Evolutionary conservation across 257 asterid species (phyloP).

Genomic region (Paraleonurus japonicus): DNA sequence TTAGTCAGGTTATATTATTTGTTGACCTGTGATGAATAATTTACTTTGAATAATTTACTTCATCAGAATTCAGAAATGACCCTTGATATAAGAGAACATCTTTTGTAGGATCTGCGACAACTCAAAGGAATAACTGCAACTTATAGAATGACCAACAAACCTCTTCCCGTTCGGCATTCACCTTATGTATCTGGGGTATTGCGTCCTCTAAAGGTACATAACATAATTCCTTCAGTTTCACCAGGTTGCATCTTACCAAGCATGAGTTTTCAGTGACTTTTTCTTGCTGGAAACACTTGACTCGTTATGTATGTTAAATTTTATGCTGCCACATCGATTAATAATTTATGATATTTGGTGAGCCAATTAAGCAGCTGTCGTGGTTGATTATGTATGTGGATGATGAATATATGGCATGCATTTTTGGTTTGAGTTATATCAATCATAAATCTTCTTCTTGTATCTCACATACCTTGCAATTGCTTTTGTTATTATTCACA

Average conservation of each 20-base stretch:
- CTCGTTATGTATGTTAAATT: neutral
- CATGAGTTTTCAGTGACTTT: neutral
- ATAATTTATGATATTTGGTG: neutral
- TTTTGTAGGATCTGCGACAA: conserved; percentile 81
- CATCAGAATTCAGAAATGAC: too few species aligned
- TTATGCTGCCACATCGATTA: neutral
- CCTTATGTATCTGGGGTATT: conserved; percentile 77
- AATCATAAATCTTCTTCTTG: neutral
- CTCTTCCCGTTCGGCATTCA: conserved; percentile 95
- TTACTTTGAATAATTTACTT: conserved; percentile 21
- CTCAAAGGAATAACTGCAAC: conserved; percentile 95
- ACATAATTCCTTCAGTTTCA: conserved; percentile 20
- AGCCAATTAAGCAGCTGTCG: neutral
- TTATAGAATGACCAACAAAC: conserved; percentile 94
- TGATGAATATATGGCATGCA: conserved; percentile 9
- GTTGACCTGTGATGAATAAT: conserved; percentile 21
- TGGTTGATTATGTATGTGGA: conserved; percentile 7
- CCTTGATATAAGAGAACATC: conserved; percentile 15
- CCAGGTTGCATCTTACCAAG: conserved; percentile 19
- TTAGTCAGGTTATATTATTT: neutral
- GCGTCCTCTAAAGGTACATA: conserved; percentile 79
- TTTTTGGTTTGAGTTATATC: neutral
- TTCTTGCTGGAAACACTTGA: conserved; percentile 17
- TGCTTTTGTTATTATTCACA: conserved; percentile 1
- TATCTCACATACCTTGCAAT: neutral